phyloP scores from a whole-genome alignment of 352 stramenopile genomes.

The Blastocystis sp. region DNA sequence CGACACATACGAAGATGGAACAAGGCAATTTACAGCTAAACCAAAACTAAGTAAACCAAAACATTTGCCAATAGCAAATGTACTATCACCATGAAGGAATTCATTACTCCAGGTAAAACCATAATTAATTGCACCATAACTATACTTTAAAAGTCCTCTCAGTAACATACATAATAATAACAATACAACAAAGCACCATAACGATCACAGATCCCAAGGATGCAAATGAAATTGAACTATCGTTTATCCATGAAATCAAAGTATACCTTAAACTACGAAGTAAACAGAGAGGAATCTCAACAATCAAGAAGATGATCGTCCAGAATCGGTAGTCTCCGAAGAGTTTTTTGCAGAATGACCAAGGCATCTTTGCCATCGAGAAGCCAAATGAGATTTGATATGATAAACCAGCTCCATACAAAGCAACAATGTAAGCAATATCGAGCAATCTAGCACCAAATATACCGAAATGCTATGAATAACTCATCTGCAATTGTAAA shows the following conservation, averaged over 20 bases:
- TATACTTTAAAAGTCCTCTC: not conserved
- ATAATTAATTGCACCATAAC: slow-evolving; percentile 20
- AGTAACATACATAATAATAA: slow-evolving; percentile 5
- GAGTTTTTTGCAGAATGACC: not conserved
- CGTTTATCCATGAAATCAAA: not conserved
- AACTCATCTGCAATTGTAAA: not conserved
- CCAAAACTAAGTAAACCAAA: slow-evolving; percentile 25
- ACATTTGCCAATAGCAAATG: slow-evolving; percentile 14
- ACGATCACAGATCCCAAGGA: slow-evolving; percentile 34
- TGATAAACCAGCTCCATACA: slow-evolving; percentile 28
- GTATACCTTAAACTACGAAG: not conserved
- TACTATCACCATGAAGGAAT: not conserved
- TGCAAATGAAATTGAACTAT: slow-evolving; percentile 15
- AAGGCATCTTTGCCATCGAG: slow-evolving; percentile 36
- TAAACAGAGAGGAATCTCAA: slow-evolving; percentile 34
- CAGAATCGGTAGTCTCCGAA: slow-evolving; percentile 23
- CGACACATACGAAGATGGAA: slow-evolving; percentile 18
- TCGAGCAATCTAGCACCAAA: not conserved
- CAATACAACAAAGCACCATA: slow-evolving; percentile 40
- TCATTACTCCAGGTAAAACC: not conserved
- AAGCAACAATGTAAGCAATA: slow-evolving; percentile 29
- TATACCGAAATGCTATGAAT: not conserved
- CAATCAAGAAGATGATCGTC: slow-evolving; percentile 12
- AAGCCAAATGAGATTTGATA: slow-evolving; percentile 46
- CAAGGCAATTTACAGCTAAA: slow-evolving; percentile 22